These are phyloP conservation scores for Rubia yunnanensis DNA, from an alignment of 257 asterid species.

Conservation along the genomic window DNA sequence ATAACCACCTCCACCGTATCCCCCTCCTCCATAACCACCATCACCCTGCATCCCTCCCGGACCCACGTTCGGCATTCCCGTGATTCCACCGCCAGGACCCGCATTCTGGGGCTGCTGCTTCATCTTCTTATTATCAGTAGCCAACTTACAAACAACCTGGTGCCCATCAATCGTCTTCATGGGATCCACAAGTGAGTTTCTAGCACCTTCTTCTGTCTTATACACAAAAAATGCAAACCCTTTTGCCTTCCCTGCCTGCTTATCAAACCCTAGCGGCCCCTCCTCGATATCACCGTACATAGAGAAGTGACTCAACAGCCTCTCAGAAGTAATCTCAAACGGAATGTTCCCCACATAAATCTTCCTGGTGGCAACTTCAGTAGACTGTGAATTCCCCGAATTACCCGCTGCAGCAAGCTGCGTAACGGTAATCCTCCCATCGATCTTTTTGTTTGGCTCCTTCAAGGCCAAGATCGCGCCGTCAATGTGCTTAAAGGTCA, in stretches of 20 bases:
- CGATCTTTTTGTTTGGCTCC: slow-evolving; percentile 85
- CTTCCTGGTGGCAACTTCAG: slow-evolving; percentile 71
- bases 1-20: slow-evolving; percentile 27
- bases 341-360: slow-evolving; percentile 96
- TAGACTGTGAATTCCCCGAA: slow-evolving; percentile 47
- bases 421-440: slow-evolving; percentile 90
- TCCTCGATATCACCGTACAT: slow-evolving; percentile 92
- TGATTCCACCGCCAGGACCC: slow-evolving; percentile 54
- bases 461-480: slow-evolving; percentile 67
- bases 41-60: slow-evolving; percentile 24
- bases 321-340: slow-evolving; percentile 75
- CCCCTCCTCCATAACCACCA: slow-evolving; percentile 45
- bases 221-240: slow-evolving; percentile 95
- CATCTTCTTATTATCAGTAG: slow-evolving; percentile 79
- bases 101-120: slow-evolving; percentile 60
- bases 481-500: slow-evolving; percentile 77
- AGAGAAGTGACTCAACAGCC: slow-evolving; percentile 58
- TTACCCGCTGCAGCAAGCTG: slow-evolving; percentile 81
- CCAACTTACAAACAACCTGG: slow-evolving; percentile 82
- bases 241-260: slow-evolving; percentile 87
- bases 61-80: slow-evolving; percentile 32
- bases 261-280: slow-evolving; percentile 94
- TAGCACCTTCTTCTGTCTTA: slow-evolving; percentile 90
- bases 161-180: slow-evolving; percentile 75
- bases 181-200: slow-evolving; percentile 63